These are phyloP conservation scores for Amanita muscaria DNA, from an alignment of 768 basidiomycete species.

Conservation along the genomic window DNA sequence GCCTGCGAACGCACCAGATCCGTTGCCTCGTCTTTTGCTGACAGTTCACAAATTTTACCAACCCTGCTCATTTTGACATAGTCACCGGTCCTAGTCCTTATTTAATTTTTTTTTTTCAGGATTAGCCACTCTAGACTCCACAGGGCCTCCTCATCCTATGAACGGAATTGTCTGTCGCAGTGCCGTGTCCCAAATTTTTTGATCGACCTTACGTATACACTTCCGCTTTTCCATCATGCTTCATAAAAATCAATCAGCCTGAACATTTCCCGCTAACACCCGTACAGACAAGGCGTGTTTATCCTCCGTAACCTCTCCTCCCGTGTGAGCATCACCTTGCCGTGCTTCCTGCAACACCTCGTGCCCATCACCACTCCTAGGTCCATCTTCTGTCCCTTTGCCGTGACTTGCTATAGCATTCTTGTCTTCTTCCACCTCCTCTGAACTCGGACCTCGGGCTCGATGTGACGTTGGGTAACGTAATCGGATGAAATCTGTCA, in stretches of 20 bases:
- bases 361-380: too few species aligned
- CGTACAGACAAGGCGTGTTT: background rate
- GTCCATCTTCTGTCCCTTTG: conserved; percentile 1
- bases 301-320: background rate
- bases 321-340: background rate
- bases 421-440: conserved; percentile 10
- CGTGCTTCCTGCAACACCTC: background rate
- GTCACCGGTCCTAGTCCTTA: background rate
- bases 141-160: too few species aligned
- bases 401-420: conserved; percentile 12
- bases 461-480: conserved; percentile 44
- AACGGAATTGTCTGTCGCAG: too few species aligned
- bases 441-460: conserved; percentile 14
- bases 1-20: background rate
- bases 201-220: too few species aligned
- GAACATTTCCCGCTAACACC: background rate
- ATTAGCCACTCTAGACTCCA: background rate
- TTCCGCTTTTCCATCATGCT: too few species aligned
- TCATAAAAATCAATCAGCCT: too few species aligned
- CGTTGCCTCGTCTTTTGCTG: background rate
- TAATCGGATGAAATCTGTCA: conserved; percentile 54
- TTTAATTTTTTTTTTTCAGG: background rate
- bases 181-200: too few species aligned
- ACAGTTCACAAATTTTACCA: background rate
- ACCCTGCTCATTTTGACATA: background rate